Evolutionary conservation across 116 monocot species (phyloP).

Genomic region (Phalaenopsis hybrid): DNA sequence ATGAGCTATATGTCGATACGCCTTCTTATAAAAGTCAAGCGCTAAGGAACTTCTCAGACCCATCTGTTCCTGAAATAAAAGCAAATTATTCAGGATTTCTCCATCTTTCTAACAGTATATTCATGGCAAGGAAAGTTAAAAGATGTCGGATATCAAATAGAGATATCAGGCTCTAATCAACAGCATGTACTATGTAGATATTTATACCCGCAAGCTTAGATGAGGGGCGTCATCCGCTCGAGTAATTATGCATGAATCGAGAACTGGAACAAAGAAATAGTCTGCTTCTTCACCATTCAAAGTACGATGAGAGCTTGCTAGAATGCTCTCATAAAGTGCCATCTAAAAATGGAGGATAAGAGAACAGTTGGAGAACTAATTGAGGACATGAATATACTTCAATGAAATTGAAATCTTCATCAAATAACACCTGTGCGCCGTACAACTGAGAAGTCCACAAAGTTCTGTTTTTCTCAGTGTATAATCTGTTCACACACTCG

Average conservation of each 20-base stretch:
- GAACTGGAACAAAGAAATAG: slow-evolving; percentile 86
- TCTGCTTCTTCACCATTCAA: slow-evolving; percentile 96
- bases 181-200: background rate
- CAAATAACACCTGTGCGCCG: slow-evolving; percentile 65
- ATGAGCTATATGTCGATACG: slow-evolving; percentile 69
- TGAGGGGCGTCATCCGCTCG: slow-evolving; percentile 87
- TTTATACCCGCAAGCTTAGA: slow-evolving; percentile 43
- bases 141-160: background rate
- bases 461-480: slow-evolving; percentile 69
- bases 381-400: background rate
- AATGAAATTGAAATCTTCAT: background rate
- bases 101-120: background rate
- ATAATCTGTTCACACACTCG: slow-evolving; percentile 89
- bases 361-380: background rate
- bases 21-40: slow-evolving; percentile 72
- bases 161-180: slow-evolving; percentile 1
- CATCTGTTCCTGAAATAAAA: slow-evolving; percentile 40
- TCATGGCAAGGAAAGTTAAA: background rate
- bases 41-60: slow-evolving; percentile 59
- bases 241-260: slow-evolving; percentile 80
- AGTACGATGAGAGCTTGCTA: slow-evolving; percentile 79
- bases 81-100: background rate
- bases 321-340: slow-evolving; percentile 90
- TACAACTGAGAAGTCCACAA: slow-evolving; percentile 76
- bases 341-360: slow-evolving; percentile 39